Evolutionary conservation across 345 rosid species (phyloP).

Genomic region (Cardamine resedifolia): DNA sequence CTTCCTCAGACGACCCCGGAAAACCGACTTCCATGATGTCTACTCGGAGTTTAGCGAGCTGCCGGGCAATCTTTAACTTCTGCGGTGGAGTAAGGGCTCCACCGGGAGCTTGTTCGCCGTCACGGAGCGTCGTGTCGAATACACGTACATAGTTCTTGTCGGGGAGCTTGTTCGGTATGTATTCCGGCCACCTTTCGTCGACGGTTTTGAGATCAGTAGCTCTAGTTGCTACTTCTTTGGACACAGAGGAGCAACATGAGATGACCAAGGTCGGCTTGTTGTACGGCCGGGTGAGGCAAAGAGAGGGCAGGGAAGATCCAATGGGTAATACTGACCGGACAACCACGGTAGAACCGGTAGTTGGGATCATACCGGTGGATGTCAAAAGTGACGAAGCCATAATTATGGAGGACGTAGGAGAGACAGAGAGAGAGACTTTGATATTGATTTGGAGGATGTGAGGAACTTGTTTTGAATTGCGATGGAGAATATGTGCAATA

Average conservation of each 20-base stretch:
- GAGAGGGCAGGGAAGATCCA: constrained; percentile 3
- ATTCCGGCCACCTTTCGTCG: constrained; percentile 47
- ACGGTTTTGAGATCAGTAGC: constrained; percentile 10
- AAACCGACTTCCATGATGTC: constrained; percentile 93
- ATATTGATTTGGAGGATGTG: constrained; percentile 17
- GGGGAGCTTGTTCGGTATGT: constrained; percentile 59
- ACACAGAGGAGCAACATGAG: constrained; percentile 28
- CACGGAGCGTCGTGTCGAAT: constrained; percentile 95
- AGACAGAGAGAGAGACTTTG: not conserved
- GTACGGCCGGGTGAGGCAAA: constrained; percentile 8
- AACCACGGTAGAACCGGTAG: not conserved
- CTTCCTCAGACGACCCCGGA: constrained; percentile 77
- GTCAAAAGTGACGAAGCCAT: constrained; percentile 29
- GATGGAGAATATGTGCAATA: constrained; percentile 4
- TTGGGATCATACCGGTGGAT: constrained; percentile 9
- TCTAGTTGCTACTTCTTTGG: constrained; percentile 4
- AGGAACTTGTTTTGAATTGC: not conserved
- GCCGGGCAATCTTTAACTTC: constrained; percentile 78
- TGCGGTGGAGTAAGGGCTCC: constrained; percentile 81
- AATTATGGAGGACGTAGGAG: not conserved
- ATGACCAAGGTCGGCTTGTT: constrained; percentile 18
- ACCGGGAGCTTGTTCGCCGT: constrained; percentile 97
- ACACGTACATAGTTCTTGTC: constrained; percentile 77
- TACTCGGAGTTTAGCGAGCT: constrained; percentile 77
- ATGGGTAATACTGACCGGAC: constrained; percentile 3